Evolutionary conservation across 2,329 filamentous ascomycete genomes (phyloP).

Genomic region (Ramularia endophylla): DNA sequence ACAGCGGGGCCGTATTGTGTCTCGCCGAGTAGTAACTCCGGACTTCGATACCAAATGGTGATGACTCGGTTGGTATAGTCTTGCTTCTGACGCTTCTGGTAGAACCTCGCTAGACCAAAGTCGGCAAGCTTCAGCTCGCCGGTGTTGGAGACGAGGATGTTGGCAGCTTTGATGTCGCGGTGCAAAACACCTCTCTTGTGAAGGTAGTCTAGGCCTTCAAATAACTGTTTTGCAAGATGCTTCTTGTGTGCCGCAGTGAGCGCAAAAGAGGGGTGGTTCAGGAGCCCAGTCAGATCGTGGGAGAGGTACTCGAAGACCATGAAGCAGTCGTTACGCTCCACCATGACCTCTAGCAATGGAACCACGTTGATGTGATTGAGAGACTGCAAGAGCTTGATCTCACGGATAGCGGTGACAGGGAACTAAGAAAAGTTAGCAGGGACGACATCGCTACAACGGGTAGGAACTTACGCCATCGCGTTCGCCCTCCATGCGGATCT

Average conservation of each 20-base stretch:
- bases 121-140: conserved; percentile 90
- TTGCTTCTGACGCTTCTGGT: conserved; percentile 81
- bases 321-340: conserved; percentile 96
- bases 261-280: conserved; percentile 90
- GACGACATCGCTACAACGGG: neutral
- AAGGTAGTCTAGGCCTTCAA: conserved; percentile 88
- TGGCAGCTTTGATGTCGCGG: conserved; percentile 96
- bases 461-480: conserved; percentile 58
- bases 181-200: conserved; percentile 91
- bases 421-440: conserved; percentile 45
- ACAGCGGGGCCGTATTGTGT: conserved; percentile 86
- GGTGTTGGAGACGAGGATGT: conserved; percentile 86
- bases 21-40: conserved; percentile 83
- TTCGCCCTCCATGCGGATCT: conserved; percentile 90
- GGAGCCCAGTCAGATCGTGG: conserved; percentile 87
- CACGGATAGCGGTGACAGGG: conserved; percentile 81
- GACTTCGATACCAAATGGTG: conserved; percentile 95
- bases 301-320: conserved; percentile 99
- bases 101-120: conserved; percentile 94
- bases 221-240: conserved; percentile 85
- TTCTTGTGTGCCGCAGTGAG: conserved; percentile 85
- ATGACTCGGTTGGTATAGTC: conserved; percentile 99
- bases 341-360: conserved; percentile 85
- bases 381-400: conserved; percentile 88
- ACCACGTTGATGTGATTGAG: conserved; percentile 78